Evolutionary conservation across 805 yeast species (phyloP).

Genomic region (Metschnikowia peoriensis): DNA sequence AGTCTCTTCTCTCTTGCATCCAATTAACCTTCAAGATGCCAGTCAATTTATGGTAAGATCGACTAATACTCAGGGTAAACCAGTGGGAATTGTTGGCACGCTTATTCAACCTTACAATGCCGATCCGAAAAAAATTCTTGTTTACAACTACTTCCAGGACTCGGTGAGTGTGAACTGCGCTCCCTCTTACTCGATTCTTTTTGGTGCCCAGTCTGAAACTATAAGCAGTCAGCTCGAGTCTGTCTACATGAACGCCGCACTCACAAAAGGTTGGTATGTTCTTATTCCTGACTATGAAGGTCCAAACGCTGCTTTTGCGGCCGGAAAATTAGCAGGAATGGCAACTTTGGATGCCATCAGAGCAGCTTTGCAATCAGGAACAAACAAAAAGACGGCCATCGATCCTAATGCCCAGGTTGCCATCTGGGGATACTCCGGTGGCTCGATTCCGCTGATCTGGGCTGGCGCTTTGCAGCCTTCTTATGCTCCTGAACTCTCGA

Average conservation of each 20-base stretch:
- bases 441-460: no score
- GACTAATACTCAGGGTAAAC: constrained; percentile 18
- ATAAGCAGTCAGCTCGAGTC: constrained; percentile 19
- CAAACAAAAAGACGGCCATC: constrained; percentile 21
- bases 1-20: no score
- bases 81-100: constrained; percentile 24
- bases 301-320: constrained; percentile 29
- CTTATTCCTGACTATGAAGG: constrained; percentile 38
- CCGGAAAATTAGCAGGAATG: constrained; percentile 31
- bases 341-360: constrained; percentile 31
- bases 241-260: constrained; percentile 12
- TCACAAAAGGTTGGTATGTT: constrained; percentile 32
- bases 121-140: constrained; percentile 21
- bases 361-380: constrained; percentile 24
- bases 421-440: no score
- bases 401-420: constrained; percentile 16
- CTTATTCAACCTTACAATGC: constrained; percentile 24
- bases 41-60: constrained; percentile 27
- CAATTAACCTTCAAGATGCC: constrained; percentile 13
- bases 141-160: constrained; percentile 23
- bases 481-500: no score
- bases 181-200: constrained; percentile 21
- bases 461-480: no score
- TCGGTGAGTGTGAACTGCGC: constrained; percentile 21
- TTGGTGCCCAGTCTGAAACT: constrained; percentile 16